A percentile compares a stretch with the other conserved stretches of the same genome.
These are phyloP conservation scores for Talaromyces sp. DNA, from an alignment of 2,329 filamentous ascomycete genomes.

Conservation along the genomic window DNA sequence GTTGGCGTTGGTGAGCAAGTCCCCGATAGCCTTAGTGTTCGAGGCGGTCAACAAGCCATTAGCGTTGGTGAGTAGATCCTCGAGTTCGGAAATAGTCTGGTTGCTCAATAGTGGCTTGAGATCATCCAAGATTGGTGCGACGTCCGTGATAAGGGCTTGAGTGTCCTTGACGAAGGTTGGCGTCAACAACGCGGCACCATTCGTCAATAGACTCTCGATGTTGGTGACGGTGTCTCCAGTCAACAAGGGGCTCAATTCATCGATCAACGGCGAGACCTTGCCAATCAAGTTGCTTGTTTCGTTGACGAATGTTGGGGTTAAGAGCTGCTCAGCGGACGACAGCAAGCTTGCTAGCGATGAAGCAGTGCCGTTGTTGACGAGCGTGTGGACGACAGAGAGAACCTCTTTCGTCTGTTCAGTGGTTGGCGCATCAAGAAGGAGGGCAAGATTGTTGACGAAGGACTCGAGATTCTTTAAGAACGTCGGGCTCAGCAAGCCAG, in stretches of 20 bases:
- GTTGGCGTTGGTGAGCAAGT: constrained; percentile 20
- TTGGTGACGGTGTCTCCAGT: constrained; percentile 27
- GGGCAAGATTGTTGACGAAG: constrained; percentile 35
- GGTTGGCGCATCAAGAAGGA: constrained; percentile 32
- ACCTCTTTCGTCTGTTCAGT: constrained; percentile 29
- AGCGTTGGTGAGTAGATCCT: constrained; percentile 17
- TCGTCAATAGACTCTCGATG: constrained; percentile 21
- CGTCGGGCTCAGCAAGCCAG: constrained; percentile 29
- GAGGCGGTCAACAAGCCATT: constrained; percentile 19
- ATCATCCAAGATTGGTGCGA: constrained; percentile 22
- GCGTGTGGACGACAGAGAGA: constrained; percentile 9
- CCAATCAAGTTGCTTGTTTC: constrained; percentile 23
- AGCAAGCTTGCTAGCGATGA: constrained; percentile 6
- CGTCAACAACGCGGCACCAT: constrained; percentile 26
- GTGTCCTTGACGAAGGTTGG: constrained; percentile 23
- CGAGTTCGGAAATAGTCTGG: constrained; percentile 18
- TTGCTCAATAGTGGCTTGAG: constrained; percentile 18
- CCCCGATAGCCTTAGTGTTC: constrained; percentile 21
- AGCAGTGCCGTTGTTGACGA: constrained; percentile 16
- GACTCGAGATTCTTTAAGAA: constrained; percentile 31
- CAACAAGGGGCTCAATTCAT: constrained; percentile 25
- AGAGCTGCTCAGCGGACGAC: constrained; percentile 12
- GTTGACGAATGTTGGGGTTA: constrained; percentile 18
- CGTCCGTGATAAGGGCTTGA: constrained; percentile 17
- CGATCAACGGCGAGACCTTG: constrained; percentile 14